These are phyloP conservation scores for Penicillium cataractarum DNA, from an alignment of 495 filamentous ascomycete species.

Conservation along the genomic window DNA sequence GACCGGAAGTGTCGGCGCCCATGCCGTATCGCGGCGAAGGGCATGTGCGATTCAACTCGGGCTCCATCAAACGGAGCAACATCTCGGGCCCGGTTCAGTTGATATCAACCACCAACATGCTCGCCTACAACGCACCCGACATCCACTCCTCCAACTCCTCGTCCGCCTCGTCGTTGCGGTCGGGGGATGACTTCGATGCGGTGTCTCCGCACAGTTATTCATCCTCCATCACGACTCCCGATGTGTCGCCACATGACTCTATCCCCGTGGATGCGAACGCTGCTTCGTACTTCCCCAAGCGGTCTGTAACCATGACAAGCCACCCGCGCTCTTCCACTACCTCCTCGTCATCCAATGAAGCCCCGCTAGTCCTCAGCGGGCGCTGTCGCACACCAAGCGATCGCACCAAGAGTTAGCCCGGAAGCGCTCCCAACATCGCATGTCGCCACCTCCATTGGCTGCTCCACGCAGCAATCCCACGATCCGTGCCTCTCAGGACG, in stretches of 20 bases:
- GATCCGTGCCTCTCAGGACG: conserved; percentile 45
- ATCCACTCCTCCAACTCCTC: conserved; percentile 60
- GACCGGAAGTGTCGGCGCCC: conserved; percentile 50
- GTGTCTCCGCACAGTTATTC: conserved; percentile 59
- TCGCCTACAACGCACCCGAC: conserved; percentile 90
- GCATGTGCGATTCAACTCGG: conserved; percentile 50
- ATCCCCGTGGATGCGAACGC: conserved; percentile 71
- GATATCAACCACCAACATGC: conserved; percentile 93
- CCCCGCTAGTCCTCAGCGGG: conserved; percentile 70
- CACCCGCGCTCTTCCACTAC: conserved; percentile 47
- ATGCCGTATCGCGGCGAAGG: conserved; percentile 52
- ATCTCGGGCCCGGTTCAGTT: conserved; percentile 89
- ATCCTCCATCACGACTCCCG: conserved; percentile 70
- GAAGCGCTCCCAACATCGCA: conserved; percentile 64
- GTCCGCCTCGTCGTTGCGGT: conserved; percentile 58
- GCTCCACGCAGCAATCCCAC: conserved; percentile 39
- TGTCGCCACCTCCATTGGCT: conserved; percentile 46
- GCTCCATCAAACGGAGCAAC: conserved; percentile 58
- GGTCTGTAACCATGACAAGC: conserved; percentile 47
- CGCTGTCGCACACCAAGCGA: conserved; percentile 83
- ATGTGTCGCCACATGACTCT: conserved; percentile 65
- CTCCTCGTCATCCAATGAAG: conserved; percentile 51
- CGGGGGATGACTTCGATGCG: conserved; percentile 63
- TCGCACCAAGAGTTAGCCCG: conserved; percentile 68
- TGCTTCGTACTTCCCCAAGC: conserved; percentile 68